Evolutionary conservation across 192 early-diverging fungal genomes (phyloP), one percentile per base, ranked within the genome.

Genomic region (Dissophora ornata): DNA sequence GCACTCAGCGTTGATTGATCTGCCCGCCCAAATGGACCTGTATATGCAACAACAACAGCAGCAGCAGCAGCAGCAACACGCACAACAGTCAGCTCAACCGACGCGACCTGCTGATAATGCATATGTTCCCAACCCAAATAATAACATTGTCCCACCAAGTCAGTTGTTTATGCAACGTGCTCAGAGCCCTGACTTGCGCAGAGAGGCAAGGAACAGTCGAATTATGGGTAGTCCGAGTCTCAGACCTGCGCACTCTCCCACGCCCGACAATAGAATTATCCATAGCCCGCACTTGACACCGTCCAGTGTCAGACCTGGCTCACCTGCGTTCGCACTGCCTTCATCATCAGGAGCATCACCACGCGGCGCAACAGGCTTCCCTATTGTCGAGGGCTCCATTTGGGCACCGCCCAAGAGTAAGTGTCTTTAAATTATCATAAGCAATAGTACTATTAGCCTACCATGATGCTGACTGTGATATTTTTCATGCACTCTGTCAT

Each of bases 211-310:
- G 56, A 29, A 61, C 12, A 56, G 64, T 29, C 57, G 57, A 16
- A n/a, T 75, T 25, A 29, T 75, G 1, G 71, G 71, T 10, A 75
- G 71, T 24, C 71, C 71, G 22, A 75, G 71, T 36, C 62, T 63
- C 10, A 24, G 62, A 49, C 70, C 62, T 24, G 36, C 61, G 24
- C 56, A 19, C 3, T 21, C 34, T 26, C 61, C 69, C 2, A 21
- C 19, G 4, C 26, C 40, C 6, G 47, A 40, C 32, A 51, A 62
- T 32, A 62, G 59, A 26, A 45, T 49, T n/a, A 50, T 53, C 54
- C 53, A 45, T 16, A 71, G 61, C 41, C 54, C 69, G 19, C 61
- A 63, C 28, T 34, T 71, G 42, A 12, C 16, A 6, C 52, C 59
- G 1, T 34, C 41, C 0, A 36, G 55, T 22, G 30, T 16, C 16